These are phyloP conservation scores for Mallotus japonicus DNA, from an alignment of 441 rosid species.

Conservation along the genomic window DNA sequence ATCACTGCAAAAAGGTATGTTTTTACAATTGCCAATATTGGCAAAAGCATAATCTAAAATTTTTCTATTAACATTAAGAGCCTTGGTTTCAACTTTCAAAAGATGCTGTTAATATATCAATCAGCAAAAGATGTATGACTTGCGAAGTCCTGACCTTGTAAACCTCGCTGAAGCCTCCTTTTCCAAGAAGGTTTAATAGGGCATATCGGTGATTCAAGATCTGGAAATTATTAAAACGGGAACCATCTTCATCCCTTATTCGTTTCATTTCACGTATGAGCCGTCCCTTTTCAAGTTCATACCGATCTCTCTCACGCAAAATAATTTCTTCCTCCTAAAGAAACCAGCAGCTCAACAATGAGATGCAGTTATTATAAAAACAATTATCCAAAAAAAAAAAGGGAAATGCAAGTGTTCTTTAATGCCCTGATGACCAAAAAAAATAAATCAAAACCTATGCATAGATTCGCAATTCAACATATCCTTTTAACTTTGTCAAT, in stretches of 20 bases:
- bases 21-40: constrained; percentile 59
- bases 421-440: neutral
- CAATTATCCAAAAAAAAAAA: neutral
- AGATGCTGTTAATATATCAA: constrained; percentile 18
- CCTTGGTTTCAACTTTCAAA: constrained; percentile 18
- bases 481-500: neutral
- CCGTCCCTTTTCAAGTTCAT: constrained; percentile 92
- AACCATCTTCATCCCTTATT: constrained; percentile 96
- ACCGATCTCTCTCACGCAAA: constrained; percentile 96
- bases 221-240: constrained; percentile 95
- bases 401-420: neutral
- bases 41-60: constrained; percentile 38
- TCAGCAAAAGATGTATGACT: constrained; percentile 23
- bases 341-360: constrained; percentile 27
- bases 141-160: constrained; percentile 80
- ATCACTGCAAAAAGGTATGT: constrained; percentile 56
- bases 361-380: constrained; percentile 5
- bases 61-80: constrained; percentile 23
- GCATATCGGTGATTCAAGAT: constrained; percentile 89
- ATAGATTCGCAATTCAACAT: neutral
- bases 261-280: constrained; percentile 99
- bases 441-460: neutral
- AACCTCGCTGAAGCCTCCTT: constrained; percentile 99
- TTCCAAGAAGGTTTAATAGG: constrained; percentile 95
- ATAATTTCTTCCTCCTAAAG: constrained; percentile 85